phyloP scores from a whole-genome alignment of 768 basidiomycete genomes.

The Pleurotus citrinopileatus region DNA sequence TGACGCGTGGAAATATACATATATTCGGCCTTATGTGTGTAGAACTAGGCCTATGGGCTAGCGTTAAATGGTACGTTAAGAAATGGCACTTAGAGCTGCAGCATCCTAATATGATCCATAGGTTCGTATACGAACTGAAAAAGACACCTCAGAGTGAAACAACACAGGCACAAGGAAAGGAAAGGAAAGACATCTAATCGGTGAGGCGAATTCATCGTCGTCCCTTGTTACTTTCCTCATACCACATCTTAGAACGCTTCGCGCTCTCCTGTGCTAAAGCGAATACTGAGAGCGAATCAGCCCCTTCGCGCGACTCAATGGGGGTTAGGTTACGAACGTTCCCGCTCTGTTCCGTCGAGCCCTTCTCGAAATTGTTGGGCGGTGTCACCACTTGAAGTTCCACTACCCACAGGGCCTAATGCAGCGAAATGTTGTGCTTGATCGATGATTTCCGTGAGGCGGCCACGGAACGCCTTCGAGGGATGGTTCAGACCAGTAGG shows the following conservation, averaged over 20 bases:
- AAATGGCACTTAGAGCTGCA: background rate
- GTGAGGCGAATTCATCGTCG: slow-evolving; percentile 35
- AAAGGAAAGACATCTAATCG: slow-evolving; percentile 29
- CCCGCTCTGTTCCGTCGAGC: slow-evolving; percentile 88
- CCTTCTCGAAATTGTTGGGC: slow-evolving; percentile 86
- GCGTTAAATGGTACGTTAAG: slow-evolving; percentile 69
- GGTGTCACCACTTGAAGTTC: slow-evolving; percentile 48
- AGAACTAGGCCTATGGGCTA: slow-evolving; percentile 70
- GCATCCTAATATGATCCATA: slow-evolving; percentile 4
- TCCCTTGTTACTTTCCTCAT: slow-evolving; percentile 65
- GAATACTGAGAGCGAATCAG: slow-evolving; percentile 58
- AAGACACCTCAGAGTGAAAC: slow-evolving; percentile 23
- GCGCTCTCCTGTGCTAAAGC: slow-evolving; percentile 80
- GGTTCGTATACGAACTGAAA: slow-evolving; percentile 60
- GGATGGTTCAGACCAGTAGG: slow-evolving; percentile 6
- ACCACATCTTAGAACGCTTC: slow-evolving; percentile 78
- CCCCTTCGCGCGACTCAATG: background rate
- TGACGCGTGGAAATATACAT: slow-evolving; percentile 67
- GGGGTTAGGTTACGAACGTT: slow-evolving; percentile 54
- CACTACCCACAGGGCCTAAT: slow-evolving; percentile 56
- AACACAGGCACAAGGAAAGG: slow-evolving; percentile 16
- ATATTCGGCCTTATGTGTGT: slow-evolving; percentile 65
- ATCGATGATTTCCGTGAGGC: slow-evolving; percentile 76
- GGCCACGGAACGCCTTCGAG: slow-evolving; percentile 68
- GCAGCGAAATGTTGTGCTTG: slow-evolving; percentile 88